Evolutionary conservation across 257 asterid species (phyloP), one percentile per base, ranked within the genome.

Genomic region (Salvia splendens): DNA sequence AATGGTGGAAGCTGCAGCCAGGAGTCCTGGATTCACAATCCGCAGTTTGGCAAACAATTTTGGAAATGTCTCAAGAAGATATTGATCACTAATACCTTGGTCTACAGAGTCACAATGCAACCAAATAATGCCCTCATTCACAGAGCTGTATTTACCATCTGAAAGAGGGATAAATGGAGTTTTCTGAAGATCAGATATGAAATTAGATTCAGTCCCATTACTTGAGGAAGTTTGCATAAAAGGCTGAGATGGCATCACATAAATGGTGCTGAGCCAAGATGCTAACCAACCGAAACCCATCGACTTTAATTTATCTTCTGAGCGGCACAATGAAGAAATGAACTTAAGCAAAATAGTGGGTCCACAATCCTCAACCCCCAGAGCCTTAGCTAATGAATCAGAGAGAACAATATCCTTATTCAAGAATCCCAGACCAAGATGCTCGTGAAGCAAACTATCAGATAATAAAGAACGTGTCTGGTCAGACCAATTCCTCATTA

Each of bases 331-430:
- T 0, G 96, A 84, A 74, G 85, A 75, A 56, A 91, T 71, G 59
- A 88, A 69, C 69, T 80, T 63, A 32, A 85, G 80, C 70, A 94
- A 72, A 61, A 83, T 74, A 73, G 71, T 81, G 42, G 94, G 95
- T 66, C 99, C 97, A 84, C 82, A 90, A 52, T 91, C 97, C 77
- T 94, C 95, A 30, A 94, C 76, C 24, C 97, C 97, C 66, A 94
- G 75, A 71, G 95, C 85, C 82, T 81, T 85, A 15, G 97, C 97
- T 67, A 91, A 77, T 60, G 87, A 77, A 85, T 94, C 96, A 64
- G 99, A 80, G 59, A 91, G 74, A 72, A 84, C 76, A 58, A 91
- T 84, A 75, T 94, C 96, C 74, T 83, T 91, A 67, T 84, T 80
- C 79, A 94, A 72, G 79, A 78, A 88, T 42, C 96, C 95, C 75